A percentile compares a stretch with the other conserved stretches of the same genome.
phyloP scores from a whole-genome alignment of 306 rosid genomes.

The Delonix regia region DNA sequence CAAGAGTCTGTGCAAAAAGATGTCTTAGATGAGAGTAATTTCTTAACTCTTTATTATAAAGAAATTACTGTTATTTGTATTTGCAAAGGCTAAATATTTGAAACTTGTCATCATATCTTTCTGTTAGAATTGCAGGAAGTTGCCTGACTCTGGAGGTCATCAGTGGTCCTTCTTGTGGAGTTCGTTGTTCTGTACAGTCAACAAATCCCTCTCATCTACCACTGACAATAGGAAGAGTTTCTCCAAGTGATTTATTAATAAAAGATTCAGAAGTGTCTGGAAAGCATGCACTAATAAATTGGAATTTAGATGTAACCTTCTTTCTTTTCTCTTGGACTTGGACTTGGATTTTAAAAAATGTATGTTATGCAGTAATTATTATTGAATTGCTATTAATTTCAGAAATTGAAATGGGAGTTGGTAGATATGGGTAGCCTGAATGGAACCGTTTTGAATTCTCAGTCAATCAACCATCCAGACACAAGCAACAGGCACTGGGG shows the following conservation, averaged over 20 bases:
- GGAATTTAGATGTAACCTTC: slow-evolving; percentile 79
- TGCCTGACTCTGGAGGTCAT: slow-evolving; percentile 88
- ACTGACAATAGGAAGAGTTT: slow-evolving; percentile 79
- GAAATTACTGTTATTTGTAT: slow-evolving; percentile 26
- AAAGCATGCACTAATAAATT: slow-evolving; percentile 83
- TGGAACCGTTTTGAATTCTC: slow-evolving; percentile 85
- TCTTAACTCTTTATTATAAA: slow-evolving; percentile 40
- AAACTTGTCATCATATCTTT: slow-evolving; percentile 63
- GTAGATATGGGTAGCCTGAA: slow-evolving; percentile 96
- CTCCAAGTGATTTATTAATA: slow-evolving; percentile 78
- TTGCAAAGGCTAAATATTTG: slow-evolving; percentile 39
- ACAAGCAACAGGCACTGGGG: slow-evolving; percentile 83
- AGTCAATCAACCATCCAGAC: slow-evolving; percentile 70
- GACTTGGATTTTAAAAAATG: slow-evolving; percentile 31
- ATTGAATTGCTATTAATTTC: slow-evolving; percentile 41
- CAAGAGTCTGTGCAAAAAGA: slow-evolving; percentile 46
- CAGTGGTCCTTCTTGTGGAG: slow-evolving; percentile 85
- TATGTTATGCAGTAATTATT: slow-evolving; percentile 35
- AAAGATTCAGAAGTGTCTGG: slow-evolving; percentile 94
- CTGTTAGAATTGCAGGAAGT: slow-evolving; percentile 94
- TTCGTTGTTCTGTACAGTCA: slow-evolving; percentile 58
- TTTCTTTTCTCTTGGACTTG: slow-evolving; percentile 31
- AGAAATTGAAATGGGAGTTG: slow-evolving; percentile 95
- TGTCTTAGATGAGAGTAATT: slow-evolving; percentile 75
- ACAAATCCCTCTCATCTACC: slow-evolving; percentile 63